Evolutionary conservation across 2,329 filamentous ascomycete species (phyloP).

Genomic region (Aureobasidium lini): DNA sequence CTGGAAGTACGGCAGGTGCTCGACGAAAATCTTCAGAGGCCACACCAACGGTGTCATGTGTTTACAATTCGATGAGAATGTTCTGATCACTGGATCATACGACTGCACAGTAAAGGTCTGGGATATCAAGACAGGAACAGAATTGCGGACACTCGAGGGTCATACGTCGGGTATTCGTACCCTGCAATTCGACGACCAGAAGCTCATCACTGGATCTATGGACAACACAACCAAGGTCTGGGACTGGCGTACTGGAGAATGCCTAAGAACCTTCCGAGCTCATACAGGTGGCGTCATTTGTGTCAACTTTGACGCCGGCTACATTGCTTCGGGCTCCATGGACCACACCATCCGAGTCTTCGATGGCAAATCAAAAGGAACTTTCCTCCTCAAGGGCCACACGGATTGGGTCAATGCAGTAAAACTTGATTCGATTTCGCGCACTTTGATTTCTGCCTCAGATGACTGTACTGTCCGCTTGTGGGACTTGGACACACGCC

Average conservation of each 20-base stretch:
- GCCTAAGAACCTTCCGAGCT: constrained; percentile 69
- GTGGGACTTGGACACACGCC: constrained; percentile 83
- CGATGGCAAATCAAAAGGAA: constrained; percentile 79
- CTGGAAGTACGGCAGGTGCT: constrained; percentile 92
- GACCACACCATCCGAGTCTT: constrained; percentile 88
- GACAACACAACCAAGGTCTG: constrained; percentile 86
- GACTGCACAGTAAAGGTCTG: constrained; percentile 94
- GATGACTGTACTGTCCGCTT: constrained; percentile 84
- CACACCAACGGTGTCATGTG: constrained; percentile 83
- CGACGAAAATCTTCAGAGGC: constrained; percentile 74
- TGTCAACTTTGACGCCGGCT: constrained; percentile 77
- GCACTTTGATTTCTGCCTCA: constrained; percentile 82
- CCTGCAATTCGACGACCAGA: constrained; percentile 86
- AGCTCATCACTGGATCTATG: constrained; percentile 82
- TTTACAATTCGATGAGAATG: constrained; percentile 75
- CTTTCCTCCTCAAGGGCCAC: constrained; percentile 74
- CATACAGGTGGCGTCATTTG: constrained; percentile 79
- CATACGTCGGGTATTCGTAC: constrained; percentile 79
- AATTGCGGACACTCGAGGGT: constrained; percentile 74
- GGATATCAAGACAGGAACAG: constrained; percentile 82
- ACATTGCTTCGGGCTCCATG: constrained; percentile 80
- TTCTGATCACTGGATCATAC: constrained; percentile 89
- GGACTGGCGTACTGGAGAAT: constrained; percentile 92
- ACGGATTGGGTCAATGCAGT: constrained; percentile 97
- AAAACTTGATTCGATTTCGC: constrained; percentile 69